Conservation (phyloP, 1,284 basidiomycete genomes). For the Anthracocystis walkeri region DNA sequence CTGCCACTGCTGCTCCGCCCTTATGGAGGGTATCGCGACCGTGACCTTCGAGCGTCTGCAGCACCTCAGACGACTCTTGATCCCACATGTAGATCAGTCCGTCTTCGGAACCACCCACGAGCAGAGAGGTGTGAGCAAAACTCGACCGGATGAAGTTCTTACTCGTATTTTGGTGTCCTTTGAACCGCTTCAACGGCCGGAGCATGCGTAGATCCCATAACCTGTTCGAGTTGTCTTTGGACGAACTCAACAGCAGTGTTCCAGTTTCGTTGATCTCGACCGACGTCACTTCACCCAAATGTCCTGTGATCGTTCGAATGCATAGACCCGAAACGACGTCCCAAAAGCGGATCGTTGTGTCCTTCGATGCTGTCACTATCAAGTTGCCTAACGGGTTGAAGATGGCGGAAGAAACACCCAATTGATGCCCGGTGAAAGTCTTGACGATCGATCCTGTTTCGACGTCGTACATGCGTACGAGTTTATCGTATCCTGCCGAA, state of each 20-base stretch:
- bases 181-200: conserved; percentile 71
- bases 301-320: conserved; percentile 71
- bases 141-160: conserved; percentile 72
- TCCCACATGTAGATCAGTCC: conserved; percentile 69
- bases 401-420: conserved; percentile 71
- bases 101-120: conserved; percentile 72
- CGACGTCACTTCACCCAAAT: conserved; percentile 72
- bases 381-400: conserved; percentile 71
- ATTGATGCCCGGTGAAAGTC: conserved; percentile 72
- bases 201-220: conserved; percentile 67
- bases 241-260: conserved; percentile 71
- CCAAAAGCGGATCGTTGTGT: conserved; percentile 72
- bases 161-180: conserved; percentile 72
- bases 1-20: neutral
- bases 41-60: conserved; percentile 68
- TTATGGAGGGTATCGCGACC: conserved; percentile 35
- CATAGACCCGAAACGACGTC: conserved; percentile 72
- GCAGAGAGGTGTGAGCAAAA: conserved; percentile 70
- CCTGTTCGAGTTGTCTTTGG: conserved; percentile 72
- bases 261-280: conserved; percentile 72
- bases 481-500: conserved; percentile 72
- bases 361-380: conserved; percentile 72
- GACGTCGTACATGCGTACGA: conserved; percentile 72
- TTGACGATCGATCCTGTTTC: conserved; percentile 70
- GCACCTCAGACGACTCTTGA: conserved; percentile 63